Conservation (phyloP, 2,329 filamentous ascomycete species). For the Paecilomyces formosus region DNA sequence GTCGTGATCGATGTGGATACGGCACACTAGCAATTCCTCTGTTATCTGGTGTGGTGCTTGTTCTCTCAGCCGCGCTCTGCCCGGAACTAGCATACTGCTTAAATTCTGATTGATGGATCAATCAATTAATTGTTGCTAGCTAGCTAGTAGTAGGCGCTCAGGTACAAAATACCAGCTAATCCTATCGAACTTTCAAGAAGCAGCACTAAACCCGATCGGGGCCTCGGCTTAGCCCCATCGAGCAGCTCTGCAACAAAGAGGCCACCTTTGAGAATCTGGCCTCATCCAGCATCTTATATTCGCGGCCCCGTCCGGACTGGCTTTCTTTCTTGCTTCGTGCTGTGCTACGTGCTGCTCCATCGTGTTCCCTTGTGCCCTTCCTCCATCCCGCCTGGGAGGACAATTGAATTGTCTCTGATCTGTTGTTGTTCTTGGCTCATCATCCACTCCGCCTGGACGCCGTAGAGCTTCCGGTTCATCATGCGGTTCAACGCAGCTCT, state of each 20-base stretch:
- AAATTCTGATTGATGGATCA: no score
- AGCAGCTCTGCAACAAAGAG: slow-evolving; percentile 23
- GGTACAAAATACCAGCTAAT: no score
- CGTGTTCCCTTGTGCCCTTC: slow-evolving; percentile 8
- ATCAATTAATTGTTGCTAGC: no score
- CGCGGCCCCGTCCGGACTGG: slow-evolving; percentile 5
- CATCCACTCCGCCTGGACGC: slow-evolving; percentile 6
- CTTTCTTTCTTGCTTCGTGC: slow-evolving; percentile 12
- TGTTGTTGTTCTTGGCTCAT: slow-evolving; percentile 3
- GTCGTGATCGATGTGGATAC: not conserved
- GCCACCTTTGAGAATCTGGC: slow-evolving; percentile 35
- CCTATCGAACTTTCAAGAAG: slow-evolving; percentile 2
- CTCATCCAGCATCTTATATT: slow-evolving; percentile 21
- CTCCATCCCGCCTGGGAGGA: slow-evolving; percentile 7
- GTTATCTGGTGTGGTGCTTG: no score
- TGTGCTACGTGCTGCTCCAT: slow-evolving; percentile 7
- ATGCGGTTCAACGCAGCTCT: slow-evolving; percentile 83
- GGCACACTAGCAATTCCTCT: no score
- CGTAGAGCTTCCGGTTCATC: slow-evolving; percentile 32
- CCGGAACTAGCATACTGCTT: no score
- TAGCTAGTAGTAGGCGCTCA: no score
- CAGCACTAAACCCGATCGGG: slow-evolving; percentile 1
- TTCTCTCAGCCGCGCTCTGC: no score
- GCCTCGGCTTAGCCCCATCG: not conserved
- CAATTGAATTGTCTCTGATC: slow-evolving; percentile 7